Base-by-base conservation (phyloP, 768 basidiomycete genomes). In the Lactifluus hygrophoroides region DNA sequence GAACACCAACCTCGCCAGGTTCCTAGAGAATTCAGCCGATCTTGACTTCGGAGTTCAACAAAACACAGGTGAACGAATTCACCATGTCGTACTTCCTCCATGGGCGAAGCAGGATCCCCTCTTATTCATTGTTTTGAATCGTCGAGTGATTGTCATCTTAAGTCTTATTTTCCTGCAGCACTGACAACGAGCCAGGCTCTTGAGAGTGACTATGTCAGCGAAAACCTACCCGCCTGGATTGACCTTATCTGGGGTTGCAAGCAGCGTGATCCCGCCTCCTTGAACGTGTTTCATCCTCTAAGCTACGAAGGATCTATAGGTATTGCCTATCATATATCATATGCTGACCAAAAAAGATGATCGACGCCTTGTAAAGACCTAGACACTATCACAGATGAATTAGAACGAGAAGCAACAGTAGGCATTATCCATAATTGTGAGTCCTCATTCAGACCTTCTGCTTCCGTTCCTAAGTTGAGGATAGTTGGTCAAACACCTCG, bases 401-500 rank as follows among this genome's bases (percentile, higher is more conserved):
- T 91, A 8, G 90, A 97, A 72, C 81, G 88, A 35, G 91, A 93
- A 66, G 94, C 94, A 0, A 92, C 91, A 7, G 88, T 94, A 19
- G 93, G 93, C 2, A 95, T 94, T 56, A 94, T 96, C 49, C 93
- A 95, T 70, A 95, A 95, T 62, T 97, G 90, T 90, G 64, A 38
- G 80, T 67, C n/a, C 10, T 10, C 10, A 28, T n/a, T 30, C n/a
- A 30, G 45, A 37, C 5, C 13, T 7, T 27, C 40, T 21, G 19
- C 25, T 25, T 25, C 45, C 21, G 32, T 19, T 19, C 19, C 49
- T 57, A 40, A 47, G 23, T 42, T 35, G 7, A 38, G 14, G 34
- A 46, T 62, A 91, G 89, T 96, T 64, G 94, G 94, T 14, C 93
- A 95, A 72, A 95, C 94, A 0, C 94, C 94, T 10, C 78, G 84